Evolutionary conservation across 805 yeast species (phyloP).

Genomic region (Teunomyces lycoperdinae): DNA sequence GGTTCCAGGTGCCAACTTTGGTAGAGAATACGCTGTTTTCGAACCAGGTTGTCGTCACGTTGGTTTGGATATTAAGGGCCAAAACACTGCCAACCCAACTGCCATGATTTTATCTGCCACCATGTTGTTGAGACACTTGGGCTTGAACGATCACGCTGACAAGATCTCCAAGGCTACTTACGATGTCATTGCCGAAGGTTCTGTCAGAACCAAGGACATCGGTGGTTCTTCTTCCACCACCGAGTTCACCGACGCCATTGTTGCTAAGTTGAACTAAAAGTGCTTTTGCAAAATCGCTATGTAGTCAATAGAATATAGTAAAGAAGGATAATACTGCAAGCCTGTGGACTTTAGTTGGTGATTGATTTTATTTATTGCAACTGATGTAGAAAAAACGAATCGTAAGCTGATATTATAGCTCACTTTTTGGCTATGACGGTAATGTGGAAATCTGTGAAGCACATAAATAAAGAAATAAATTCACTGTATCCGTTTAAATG

Average conservation of each 20-base stretch:
- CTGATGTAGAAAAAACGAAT: no score
- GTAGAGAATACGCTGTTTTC: conserved; percentile 95
- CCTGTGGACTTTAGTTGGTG: no score
- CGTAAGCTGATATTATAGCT: no score
- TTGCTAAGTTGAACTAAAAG: conserved; percentile 55
- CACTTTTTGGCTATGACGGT: no score
- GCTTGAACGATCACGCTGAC: conserved; percentile 80
- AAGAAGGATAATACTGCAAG: neutral
- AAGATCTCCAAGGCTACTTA: conserved; percentile 86
- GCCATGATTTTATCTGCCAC: conserved; percentile 92
- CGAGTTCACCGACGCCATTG: conserved; percentile 90
- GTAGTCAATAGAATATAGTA: neutral
- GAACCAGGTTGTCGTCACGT: conserved; percentile 99
- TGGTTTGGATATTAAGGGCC: conserved; percentile 93
- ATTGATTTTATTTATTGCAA: no score
- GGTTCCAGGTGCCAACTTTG: conserved; percentile 97
- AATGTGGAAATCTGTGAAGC: no score
- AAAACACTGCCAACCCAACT: conserved; percentile 95
- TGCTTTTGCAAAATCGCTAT: neutral
- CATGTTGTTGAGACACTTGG: conserved; percentile 93
- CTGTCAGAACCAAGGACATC: conserved; percentile 80
- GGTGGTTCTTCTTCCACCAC: conserved; percentile 90
- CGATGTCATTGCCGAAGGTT: conserved; percentile 86
- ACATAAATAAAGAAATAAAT: no score
- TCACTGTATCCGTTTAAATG: no score